A percentile compares a stretch with the other conserved stretches of the same genome.
Conservation (phyloP, 208 protist genomes). For the Naegleria lovaniensis region DNA sequence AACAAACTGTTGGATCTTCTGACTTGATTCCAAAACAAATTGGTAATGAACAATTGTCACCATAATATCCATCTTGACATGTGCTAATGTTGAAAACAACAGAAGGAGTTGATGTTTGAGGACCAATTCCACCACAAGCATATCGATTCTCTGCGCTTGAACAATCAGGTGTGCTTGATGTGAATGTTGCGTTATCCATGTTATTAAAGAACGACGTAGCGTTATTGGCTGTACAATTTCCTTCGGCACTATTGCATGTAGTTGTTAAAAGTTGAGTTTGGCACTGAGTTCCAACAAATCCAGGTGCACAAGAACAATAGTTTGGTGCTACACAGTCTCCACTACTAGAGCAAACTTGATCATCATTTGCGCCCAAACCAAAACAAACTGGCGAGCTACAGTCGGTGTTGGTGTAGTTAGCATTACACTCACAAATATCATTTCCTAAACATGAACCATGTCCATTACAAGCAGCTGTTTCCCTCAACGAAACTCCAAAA, state of each 20-base stretch:
- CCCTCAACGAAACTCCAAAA: neutral
- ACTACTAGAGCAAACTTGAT: neutral
- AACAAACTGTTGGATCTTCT: neutral
- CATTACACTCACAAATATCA: neutral
- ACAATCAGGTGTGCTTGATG: neutral
- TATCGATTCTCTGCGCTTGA: neutral
- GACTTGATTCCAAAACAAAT: neutral
- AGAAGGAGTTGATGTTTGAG: neutral
- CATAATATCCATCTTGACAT: conserved; percentile 7
- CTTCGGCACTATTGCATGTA: neutral
- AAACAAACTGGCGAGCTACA: neutral
- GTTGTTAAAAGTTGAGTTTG: neutral
- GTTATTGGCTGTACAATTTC: neutral
- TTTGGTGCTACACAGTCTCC: neutral
- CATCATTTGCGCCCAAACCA: neutral
- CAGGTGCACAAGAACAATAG: neutral
- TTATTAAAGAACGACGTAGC: neutral
- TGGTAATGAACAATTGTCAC: neutral
- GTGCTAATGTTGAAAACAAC: neutral
- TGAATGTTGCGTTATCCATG: neutral
- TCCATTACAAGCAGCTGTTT: neutral
- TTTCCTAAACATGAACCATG: neutral
- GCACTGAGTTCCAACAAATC: neutral
- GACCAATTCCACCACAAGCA: neutral
- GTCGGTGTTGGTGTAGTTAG: neutral